Evolutionary conservation across 2,329 filamentous ascomycete species (phyloP).

Genomic region (Bisporella sp.): DNA sequence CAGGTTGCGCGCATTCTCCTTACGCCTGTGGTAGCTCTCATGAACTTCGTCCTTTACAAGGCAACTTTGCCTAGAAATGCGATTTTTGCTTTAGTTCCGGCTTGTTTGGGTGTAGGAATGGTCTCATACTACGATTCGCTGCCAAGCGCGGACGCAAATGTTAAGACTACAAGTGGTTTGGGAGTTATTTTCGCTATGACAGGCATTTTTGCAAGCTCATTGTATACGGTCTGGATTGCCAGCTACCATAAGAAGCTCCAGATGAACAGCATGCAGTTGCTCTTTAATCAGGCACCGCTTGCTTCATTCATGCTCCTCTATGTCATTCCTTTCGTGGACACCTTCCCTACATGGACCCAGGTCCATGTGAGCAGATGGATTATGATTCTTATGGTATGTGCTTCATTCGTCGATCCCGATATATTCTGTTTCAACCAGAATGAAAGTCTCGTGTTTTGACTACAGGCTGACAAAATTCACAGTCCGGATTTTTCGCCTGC

Average conservation of each 20-base stretch:
- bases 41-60: slow-evolving; percentile 57
- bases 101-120: slow-evolving; percentile 57
- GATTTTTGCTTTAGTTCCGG: slow-evolving; percentile 45
- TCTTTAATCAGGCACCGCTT: slow-evolving; percentile 61
- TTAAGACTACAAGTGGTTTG: slow-evolving; percentile 48
- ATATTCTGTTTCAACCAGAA: not conserved
- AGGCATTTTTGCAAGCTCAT: slow-evolving; percentile 57
- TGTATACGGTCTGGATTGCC: slow-evolving; percentile 65
- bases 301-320: slow-evolving; percentile 57
- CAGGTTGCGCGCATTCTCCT: slow-evolving; percentile 62
- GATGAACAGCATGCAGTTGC: slow-evolving; percentile 61
- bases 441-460: too few relatives aligned
- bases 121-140: slow-evolving; percentile 65
- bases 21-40: slow-evolving; percentile 56
- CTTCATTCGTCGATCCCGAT: not conserved
- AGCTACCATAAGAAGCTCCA: slow-evolving; percentile 58
- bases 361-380: slow-evolving; percentile 46
- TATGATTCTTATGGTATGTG: slow-evolving; percentile 50
- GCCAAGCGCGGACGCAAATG: slow-evolving; percentile 36
- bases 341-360: slow-evolving; percentile 48
- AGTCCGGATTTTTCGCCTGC: slow-evolving; percentile 57
- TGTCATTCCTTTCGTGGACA: slow-evolving; percentile 58
- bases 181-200: slow-evolving; percentile 58
- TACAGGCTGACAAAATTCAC: not conserved
- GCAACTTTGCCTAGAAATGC: slow-evolving; percentile 48